Conservation (phyloP, 1,284 basidiomycete genomes). For the Cerrena zonata region DNA sequence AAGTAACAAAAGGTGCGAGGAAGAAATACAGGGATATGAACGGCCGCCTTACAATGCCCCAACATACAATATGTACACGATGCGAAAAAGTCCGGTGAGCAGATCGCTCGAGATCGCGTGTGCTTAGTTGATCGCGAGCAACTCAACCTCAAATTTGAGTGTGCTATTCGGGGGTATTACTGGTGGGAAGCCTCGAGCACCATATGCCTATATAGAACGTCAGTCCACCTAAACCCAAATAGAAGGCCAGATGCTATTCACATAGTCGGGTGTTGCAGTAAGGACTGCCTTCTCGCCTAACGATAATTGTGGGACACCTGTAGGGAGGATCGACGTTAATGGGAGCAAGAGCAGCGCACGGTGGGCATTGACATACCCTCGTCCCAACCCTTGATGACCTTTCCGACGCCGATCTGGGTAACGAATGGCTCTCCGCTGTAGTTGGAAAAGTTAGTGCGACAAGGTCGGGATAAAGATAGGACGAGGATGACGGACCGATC, state of each 20-base stretch:
- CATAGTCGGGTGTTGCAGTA: slow-evolving; percentile 63
- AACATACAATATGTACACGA: slow-evolving; percentile 6
- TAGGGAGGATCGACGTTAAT: slow-evolving; percentile 5
- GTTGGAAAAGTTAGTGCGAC: not conserved
- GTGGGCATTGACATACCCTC: slow-evolving; percentile 56
- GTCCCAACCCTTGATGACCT: slow-evolving; percentile 88
- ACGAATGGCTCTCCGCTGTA: slow-evolving; percentile 56
- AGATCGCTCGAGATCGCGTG: not conserved
- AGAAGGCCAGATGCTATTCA: slow-evolving; percentile 32
- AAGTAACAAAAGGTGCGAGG: not conserved
- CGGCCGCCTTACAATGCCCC: slow-evolving; percentile 6
- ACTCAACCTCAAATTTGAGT: slow-evolving; percentile 77
- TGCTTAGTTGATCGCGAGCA: slow-evolving; percentile 51
- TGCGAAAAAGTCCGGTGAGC: not conserved
- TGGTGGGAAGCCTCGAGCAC: slow-evolving; percentile 68
- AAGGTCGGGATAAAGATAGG: not conserved
- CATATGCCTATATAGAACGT: slow-evolving; percentile 52
- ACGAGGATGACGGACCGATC: slow-evolving; percentile 41
- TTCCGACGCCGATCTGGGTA: slow-evolving; percentile 73
- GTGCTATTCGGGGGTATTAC: slow-evolving; percentile 76
- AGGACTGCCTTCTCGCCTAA: slow-evolving; percentile 72
- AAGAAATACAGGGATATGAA: slow-evolving; percentile 5
- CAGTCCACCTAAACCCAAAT: slow-evolving; percentile 7
- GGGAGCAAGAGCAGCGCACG: not conserved
- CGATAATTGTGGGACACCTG: slow-evolving; percentile 73